A percentile compares a stretch with the other conserved stretches of the same genome.
phyloP scores from a whole-genome alignment of 2,329 filamentous ascomycete species.

The Aspergillus hiratsukae region DNA sequence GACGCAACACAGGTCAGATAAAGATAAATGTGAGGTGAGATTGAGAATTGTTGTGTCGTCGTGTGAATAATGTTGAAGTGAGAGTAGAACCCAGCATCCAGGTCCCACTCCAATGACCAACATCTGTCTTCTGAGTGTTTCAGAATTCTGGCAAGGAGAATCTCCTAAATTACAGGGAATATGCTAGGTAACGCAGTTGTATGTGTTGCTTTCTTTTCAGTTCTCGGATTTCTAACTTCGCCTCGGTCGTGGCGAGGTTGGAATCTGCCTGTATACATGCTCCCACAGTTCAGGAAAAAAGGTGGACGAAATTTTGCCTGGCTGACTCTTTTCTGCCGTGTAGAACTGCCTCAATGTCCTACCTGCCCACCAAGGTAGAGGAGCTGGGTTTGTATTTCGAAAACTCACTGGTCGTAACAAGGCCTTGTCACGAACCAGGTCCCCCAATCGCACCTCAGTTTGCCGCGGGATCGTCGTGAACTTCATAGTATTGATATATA shows the following conservation, averaged over 20 bases:
- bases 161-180: constrained; percentile 3
- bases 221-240: constrained; percentile 3
- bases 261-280: constrained; percentile 39
- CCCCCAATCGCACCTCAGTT: constrained; percentile 39
- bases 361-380: constrained; percentile 35
- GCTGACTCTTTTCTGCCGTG: constrained; percentile 32
- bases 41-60: neutral
- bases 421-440: constrained; percentile 35
- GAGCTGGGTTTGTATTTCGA: constrained; percentile 33
- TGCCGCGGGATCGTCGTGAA: constrained; percentile 41
- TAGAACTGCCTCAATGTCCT: constrained; percentile 37
- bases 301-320: constrained; percentile 33
- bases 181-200: neutral
- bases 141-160: neutral
- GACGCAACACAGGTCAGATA: neutral
- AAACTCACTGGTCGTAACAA: constrained; percentile 39
- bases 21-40: neutral
- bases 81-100: neutral
- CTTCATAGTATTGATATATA: constrained; percentile 45
- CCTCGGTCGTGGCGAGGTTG: constrained; percentile 15
- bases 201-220: neutral
- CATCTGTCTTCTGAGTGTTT: neutral
- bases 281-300: constrained; percentile 44
- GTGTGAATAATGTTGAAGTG: neutral
- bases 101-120: neutral